Evolutionary conservation across 2,329 filamentous ascomycete species (phyloP).

Genomic region (Aspergillus transmontanensis): DNA sequence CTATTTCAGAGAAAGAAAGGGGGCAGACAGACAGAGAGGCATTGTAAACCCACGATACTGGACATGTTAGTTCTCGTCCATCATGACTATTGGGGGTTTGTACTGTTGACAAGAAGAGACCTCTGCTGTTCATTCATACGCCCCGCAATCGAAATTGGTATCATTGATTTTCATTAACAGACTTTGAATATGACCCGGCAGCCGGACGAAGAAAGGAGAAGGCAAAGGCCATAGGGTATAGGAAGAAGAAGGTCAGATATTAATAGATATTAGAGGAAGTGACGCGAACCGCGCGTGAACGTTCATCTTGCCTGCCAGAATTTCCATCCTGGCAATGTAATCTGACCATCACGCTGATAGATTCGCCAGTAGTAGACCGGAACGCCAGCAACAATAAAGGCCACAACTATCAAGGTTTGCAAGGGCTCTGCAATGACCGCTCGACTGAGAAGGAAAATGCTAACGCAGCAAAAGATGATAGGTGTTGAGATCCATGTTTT

Average conservation of each 20-base stretch:
- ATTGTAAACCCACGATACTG: not conserved
- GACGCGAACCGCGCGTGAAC: not conserved
- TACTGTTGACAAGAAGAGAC: not conserved
- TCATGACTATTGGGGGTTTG: not conserved
- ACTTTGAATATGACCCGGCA: not conserved
- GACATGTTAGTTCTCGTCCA: not conserved
- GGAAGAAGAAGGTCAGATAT: not conserved
- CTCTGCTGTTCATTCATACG: not conserved
- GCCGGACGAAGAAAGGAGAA: not conserved
- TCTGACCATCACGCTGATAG: conserved; percentile 59
- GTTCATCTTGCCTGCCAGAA: conserved; percentile 43
- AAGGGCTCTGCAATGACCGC: conserved; percentile 89
- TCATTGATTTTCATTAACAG: not conserved
- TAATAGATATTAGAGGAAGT: conserved; percentile 5
- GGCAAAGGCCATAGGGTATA: not conserved
- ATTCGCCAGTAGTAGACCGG: conserved; percentile 90
- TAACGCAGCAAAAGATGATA: conserved; percentile 98
- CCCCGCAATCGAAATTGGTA: not conserved
- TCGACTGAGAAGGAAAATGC: conserved; percentile 83
- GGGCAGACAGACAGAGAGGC: not conserved
- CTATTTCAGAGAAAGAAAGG: not conserved
- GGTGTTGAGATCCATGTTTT: conserved; percentile 96
- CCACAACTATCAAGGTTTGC: conserved; percentile 84
- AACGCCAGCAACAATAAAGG: conserved; percentile 79
- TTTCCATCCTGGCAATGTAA: conserved; percentile 40